Percentiles rank a stretch among this genome's conserved stretches.
Conservation (phyloP, 2,329 filamentous ascomycete genomes). For the Ceratocystis eucalypticola region DNA sequence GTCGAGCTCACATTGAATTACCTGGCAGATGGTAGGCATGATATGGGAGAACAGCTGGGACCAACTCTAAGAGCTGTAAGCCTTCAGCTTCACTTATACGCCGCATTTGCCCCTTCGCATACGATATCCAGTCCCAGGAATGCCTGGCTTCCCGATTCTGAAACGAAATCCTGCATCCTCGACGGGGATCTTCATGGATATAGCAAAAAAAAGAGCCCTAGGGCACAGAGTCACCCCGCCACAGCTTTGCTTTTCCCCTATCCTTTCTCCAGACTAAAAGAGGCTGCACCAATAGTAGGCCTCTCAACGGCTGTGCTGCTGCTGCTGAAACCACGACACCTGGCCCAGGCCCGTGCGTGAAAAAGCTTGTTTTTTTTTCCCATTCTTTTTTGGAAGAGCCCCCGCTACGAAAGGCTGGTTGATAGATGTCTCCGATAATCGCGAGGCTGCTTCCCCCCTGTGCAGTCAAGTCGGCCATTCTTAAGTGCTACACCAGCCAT, state of each 20-base stretch:
- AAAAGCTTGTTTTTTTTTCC: neutral
- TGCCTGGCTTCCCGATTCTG: neutral
- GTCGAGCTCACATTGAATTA: too few species aligned
- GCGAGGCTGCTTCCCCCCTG: neutral
- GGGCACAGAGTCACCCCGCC: neutral
- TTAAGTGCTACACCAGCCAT: neutral
- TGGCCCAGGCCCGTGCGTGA: neutral
- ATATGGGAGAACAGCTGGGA: too few species aligned
- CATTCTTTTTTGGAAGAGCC: neutral
- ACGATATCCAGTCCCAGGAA: neutral
- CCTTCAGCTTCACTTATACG: neutral
- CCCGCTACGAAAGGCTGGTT: neutral
- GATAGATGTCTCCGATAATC: constrained; percentile 2
- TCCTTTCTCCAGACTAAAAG: neutral
- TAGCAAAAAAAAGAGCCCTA: neutral
- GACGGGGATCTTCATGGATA: neutral
- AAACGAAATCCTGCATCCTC: neutral
- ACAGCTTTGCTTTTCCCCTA: neutral
- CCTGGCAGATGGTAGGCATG: too few species aligned
- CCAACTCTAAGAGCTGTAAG: neutral
- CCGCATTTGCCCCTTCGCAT: neutral
- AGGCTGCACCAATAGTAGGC: neutral
- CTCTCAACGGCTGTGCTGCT: neutral
- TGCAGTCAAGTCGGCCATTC: neutral
- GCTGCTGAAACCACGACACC: constrained; percentile 3